Conservation (phyloP, 768 basidiomycete genomes). For the Podaxis pistillaris region DNA sequence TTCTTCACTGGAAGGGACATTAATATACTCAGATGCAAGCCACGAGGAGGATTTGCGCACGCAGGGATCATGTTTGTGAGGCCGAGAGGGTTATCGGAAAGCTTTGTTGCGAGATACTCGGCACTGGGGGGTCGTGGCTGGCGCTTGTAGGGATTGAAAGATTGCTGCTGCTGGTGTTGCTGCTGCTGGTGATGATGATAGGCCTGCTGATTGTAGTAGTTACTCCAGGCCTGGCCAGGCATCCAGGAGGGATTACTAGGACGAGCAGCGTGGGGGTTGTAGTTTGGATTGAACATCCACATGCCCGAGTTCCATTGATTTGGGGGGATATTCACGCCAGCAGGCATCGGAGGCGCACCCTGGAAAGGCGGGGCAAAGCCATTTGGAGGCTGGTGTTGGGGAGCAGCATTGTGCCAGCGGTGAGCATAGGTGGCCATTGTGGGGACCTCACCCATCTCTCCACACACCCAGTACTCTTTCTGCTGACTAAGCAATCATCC, state of each 20-base stretch:
- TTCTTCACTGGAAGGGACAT: constrained; percentile 28
- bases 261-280: constrained; percentile 29
- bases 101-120: constrained; percentile 59
- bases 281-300: constrained; percentile 52
- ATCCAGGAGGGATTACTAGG: constrained; percentile 32
- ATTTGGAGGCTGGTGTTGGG: constrained; percentile 8
- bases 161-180: constrained; percentile 23
- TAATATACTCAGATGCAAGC: neutral
- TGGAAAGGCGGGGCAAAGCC: constrained; percentile 33
- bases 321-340: constrained; percentile 40
- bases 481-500: neutral
- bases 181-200: constrained; percentile 23
- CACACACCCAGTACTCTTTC: neutral
- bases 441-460: neutral
- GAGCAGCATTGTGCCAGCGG: neutral
- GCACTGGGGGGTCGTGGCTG: constrained; percentile 58
- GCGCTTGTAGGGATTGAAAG: constrained; percentile 64
- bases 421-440: constrained; percentile 9
- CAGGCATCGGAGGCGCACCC: constrained; percentile 58
- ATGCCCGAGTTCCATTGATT: constrained; percentile 52
- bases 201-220: constrained; percentile 14
- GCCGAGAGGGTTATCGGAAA: constrained; percentile 64
- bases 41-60: constrained; percentile 36
- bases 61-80: constrained; percentile 63
- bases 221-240: constrained; percentile 37